phyloP scores from a whole-genome alignment of 306 rosid species.

The Morella rubra region DNA sequence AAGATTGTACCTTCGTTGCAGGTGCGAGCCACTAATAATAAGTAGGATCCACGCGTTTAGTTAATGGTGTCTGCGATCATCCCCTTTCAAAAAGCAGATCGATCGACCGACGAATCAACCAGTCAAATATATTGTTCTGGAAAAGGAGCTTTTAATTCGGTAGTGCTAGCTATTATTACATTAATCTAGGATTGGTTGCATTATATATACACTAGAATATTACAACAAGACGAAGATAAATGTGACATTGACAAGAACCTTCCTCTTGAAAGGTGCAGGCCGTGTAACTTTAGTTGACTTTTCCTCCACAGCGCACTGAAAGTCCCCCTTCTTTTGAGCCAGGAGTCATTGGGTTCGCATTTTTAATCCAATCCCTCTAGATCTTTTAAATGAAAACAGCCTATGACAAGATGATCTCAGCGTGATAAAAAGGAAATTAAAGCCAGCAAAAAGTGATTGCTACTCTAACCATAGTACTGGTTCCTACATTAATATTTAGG shows the following conservation, averaged over 20 bases:
- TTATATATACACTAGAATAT: too few relatives aligned
- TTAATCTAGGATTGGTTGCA: too few relatives aligned
- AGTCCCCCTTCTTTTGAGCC: not conserved
- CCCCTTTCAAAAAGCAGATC: not conserved
- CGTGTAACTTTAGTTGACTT: not conserved
- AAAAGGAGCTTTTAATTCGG: not conserved
- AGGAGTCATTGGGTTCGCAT: not conserved
- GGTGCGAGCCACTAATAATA: slow-evolving; percentile 10
- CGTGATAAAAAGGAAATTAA: not conserved
- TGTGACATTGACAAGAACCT: slow-evolving; percentile 5
- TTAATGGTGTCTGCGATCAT: not conserved
- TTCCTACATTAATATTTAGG: too few relatives aligned
- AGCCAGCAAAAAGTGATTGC: too few relatives aligned
- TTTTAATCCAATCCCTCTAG: not conserved
- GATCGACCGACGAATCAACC: not conserved
- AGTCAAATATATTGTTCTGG: not conserved
- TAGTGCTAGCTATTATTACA: not conserved
- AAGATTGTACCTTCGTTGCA: slow-evolving; percentile 33
- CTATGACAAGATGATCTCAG: not conserved
- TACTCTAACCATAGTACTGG: too few relatives aligned
- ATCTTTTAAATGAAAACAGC: not conserved
- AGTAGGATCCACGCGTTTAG: not conserved
- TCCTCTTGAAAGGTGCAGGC: not conserved
- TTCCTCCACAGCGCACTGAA: not conserved
- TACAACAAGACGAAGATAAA: not conserved